Evolutionary conservation across 805 yeast genomes (phyloP), one percentile per base, ranked within the genome.

Genomic region (Candida ascalaphidarum): DNA sequence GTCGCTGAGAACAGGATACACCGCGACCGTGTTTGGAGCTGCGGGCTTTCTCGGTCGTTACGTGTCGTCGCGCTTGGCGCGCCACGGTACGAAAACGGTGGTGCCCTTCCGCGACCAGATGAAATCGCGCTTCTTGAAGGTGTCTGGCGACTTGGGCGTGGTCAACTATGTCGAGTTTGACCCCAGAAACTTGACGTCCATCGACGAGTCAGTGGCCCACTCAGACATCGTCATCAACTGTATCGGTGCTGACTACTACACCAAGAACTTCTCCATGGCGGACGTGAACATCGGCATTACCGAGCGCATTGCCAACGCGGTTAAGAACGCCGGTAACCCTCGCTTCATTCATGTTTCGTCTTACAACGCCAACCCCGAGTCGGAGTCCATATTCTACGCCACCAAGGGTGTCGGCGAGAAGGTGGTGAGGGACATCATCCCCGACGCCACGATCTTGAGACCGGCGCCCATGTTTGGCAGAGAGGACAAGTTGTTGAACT

Each of bases 1-100:
- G 33, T 79, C 89, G 4, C 81, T 94, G 17, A 71, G 94, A 61
- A 77, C 89, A 7, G 95, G 95, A 3, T 81, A 76, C 57, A 81
- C 88, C 3, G 94, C 88, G 14, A 81, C 95, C 1, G 92, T 84
- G 3, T 84, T 84, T 48, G 95, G 95, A 7, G 82, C 79, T 21
- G 61, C 77, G 26, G 94, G 94, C 2, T 77, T 79, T 52, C 58
- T 84, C 34, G 95, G 95, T 26, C 71, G 84, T 27, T 71, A 79
- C 40, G 54, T 84, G 36, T 69, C 74, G 12, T 61, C 88, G 20
- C 79, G 77, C 47, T 63, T 84, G 42, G 94, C 89, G 36, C 68
- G 78, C 47, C 85, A 83, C 49, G 95, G 95, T 37, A 84, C 94
- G 17, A 55, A 68, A 30, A 74, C 80, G 7, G 73, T 81, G 28